A percentile compares a stretch with the other conserved stretches of the same genome.
phyloP scores from a whole-genome alignment of 1,284 basidiomycete species.

The Megacollybia platyphylla region DNA sequence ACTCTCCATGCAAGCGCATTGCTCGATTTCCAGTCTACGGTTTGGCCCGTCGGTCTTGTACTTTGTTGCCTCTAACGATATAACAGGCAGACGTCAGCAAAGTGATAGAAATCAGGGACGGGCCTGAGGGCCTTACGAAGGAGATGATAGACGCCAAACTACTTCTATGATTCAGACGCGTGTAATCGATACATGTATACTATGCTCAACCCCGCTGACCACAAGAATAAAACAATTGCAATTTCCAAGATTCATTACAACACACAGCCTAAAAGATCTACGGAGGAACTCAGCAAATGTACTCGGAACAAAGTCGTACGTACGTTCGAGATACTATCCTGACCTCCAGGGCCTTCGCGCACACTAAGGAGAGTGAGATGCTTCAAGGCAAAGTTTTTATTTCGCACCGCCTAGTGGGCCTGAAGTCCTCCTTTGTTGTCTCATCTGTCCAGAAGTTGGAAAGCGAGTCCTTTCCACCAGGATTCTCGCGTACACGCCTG shows the following conservation, averaged over 20 bases:
- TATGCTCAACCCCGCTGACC: too few relatives aligned
- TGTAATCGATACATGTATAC: too few relatives aligned
- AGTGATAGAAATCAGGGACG: constrained; percentile 73
- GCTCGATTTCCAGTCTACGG: constrained; percentile 67
- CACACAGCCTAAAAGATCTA: background rate
- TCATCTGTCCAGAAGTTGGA: constrained; percentile 33
- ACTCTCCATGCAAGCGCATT: constrained; percentile 80
- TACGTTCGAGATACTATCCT: constrained; percentile 45
- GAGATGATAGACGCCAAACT: constrained; percentile 56
- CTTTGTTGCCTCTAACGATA: background rate
- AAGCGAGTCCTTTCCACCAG: constrained; percentile 37
- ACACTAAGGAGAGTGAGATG: constrained; percentile 22
- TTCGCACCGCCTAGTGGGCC: constrained; percentile 51
- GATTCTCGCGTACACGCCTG: constrained; percentile 40
- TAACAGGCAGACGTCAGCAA: constrained; percentile 57
- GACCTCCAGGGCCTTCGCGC: constrained; percentile 48
- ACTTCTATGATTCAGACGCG: constrained; percentile 13
- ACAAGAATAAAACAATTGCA: too few relatives aligned
- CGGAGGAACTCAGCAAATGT: constrained; percentile 5
- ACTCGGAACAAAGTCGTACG: constrained; percentile 11
- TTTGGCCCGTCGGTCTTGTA: constrained; percentile 20
- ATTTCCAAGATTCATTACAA: background rate
- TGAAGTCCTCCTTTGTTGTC: constrained; percentile 30
- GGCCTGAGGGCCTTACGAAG: constrained; percentile 68
- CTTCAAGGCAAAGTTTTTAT: background rate